phyloP scores from a whole-genome alignment of 441 rosid species.

The Arabidopsis hybrid region DNA sequence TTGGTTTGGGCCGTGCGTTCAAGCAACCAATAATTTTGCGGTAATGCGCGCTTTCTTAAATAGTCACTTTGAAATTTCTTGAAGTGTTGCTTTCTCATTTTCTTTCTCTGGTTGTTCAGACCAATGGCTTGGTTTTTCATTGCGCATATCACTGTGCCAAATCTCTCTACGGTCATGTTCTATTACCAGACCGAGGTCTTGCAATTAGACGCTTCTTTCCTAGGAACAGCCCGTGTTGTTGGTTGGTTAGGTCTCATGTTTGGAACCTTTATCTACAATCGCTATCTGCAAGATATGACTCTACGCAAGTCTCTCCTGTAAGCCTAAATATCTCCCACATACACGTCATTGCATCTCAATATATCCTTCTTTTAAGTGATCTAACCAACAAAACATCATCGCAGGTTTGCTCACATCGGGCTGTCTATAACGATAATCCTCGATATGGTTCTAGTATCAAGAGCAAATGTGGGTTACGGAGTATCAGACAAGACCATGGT shows the following conservation, averaged over 20 bases:
- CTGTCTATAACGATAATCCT: constrained; percentile 66
- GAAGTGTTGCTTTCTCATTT: constrained; percentile 27
- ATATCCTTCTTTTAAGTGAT: constrained; percentile 14
- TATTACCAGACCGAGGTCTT: constrained; percentile 92
- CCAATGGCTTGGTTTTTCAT: constrained; percentile 99
- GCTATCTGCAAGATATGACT: constrained; percentile 76
- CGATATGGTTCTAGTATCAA: constrained; percentile 78
- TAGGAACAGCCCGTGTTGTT: constrained; percentile 87
- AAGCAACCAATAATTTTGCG: constrained; percentile 82
- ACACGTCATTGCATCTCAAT: constrained; percentile 17
- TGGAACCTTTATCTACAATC: constrained; percentile 81
- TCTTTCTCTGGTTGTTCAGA: constrained; percentile 52
- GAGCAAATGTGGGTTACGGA: constrained; percentile 59
- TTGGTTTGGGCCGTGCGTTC: constrained; percentile 67
- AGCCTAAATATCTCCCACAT: constrained; percentile 42
- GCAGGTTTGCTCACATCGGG: constrained; percentile 86
- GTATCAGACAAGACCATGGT: constrained; percentile 89
- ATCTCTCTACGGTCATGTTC: constrained; percentile 93
- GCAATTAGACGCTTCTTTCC: constrained; percentile 83
- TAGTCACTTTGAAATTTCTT: constrained; percentile 35
- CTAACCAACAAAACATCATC: constrained; percentile 42
- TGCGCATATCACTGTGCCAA: constrained; percentile 85
- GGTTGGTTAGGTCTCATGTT: constrained; percentile 97
- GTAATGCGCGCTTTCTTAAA: constrained; percentile 47
- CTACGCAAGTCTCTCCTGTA: constrained; percentile 80